Base-by-base conservation (phyloP, 805 yeast genomes). In the Suhomyces sp. region DNA sequence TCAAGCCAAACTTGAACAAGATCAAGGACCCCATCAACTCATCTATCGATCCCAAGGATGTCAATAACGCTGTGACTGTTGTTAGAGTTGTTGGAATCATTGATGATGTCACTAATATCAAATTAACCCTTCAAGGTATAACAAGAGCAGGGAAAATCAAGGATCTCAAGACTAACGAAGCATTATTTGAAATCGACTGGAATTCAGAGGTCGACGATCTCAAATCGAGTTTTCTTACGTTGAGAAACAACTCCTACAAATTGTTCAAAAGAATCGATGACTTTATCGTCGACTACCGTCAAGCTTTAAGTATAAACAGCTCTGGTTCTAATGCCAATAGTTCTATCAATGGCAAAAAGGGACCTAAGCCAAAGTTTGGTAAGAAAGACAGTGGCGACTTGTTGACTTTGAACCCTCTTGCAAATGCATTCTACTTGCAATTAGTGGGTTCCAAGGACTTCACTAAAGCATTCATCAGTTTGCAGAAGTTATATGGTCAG, bases 341-440 rank as follows among this genome's bases (percentile, higher is more conserved):
- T 8, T 3, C 12, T 9, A 14, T 6, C 13, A 22, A 21, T 2
- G 29, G 48, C 21, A 49, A 46, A n/a, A 51, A 51, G 14, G 8
- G 15, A 4, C 13, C 29, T 9, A 22, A 18, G n/a, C 17, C 28
- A 43, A 44, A 5, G 38, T 36, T 4, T 35, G 56, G 8, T 24
- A 38, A 31, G 13, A 22, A 25, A 6, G 41, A 38, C 6, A 33
- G 25, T 1, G 48, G 49, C 4, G 60, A 63, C 36, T 57, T 80
- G 10, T 51, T 78, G 15, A 62, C 75, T 2, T 56, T 81, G 14
- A 70, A 81, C 8, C 88, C 88, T 0, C 54, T 81, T 34, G 77
- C 84, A 0, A 73, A 73, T 42, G 70, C 80, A 0, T 57, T 81
- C n/a, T 73, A 68, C 43, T 51, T 75, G 29, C 85, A 79, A 50